These are phyloP conservation scores for Diaporthe citrichinensis DNA, from an alignment of 2,329 filamentous ascomycete species.

Conservation along the genomic window DNA sequence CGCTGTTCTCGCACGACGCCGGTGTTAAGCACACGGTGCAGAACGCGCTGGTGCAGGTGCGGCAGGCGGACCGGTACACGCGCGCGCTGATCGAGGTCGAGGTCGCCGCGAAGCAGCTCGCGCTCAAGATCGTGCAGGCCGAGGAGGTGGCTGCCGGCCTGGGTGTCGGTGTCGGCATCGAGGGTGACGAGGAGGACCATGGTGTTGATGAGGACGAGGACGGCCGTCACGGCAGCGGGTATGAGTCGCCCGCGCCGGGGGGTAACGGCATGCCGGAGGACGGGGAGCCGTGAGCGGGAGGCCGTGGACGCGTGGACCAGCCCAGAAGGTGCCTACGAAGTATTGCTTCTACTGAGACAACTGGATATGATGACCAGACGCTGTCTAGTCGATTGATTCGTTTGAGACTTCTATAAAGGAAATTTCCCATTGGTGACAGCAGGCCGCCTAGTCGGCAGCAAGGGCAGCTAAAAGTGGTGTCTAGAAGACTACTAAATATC, in stretches of 20 bases:
- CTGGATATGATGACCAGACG: too few relatives aligned
- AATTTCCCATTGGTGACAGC: neutral
- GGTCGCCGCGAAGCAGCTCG: slow-evolving; percentile 67
- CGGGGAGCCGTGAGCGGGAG: neutral
- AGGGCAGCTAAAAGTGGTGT: neutral
- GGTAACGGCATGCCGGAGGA: slow-evolving; percentile 31
- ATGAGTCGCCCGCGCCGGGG: slow-evolving; percentile 36
- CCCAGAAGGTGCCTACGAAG: neutral
- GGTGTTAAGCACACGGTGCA: slow-evolving; percentile 60
- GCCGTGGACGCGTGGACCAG: neutral
- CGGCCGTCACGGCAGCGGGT: slow-evolving; percentile 15
- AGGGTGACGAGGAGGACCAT: slow-evolving; percentile 36
- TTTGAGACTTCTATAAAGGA: too few relatives aligned
- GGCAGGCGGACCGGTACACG: slow-evolving; percentile 58
- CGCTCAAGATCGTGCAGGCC: slow-evolving; percentile 66
- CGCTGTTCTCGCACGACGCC: slow-evolving; percentile 50
- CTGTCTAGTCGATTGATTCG: neutral
- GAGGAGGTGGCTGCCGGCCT: slow-evolving; percentile 57
- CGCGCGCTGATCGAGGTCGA: slow-evolving; percentile 67
- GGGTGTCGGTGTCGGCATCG: slow-evolving; percentile 46
- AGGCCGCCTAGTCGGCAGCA: neutral
- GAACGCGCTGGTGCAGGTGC: slow-evolving; percentile 62
- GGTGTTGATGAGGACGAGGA: slow-evolving; percentile 4
- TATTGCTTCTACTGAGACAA: neutral
- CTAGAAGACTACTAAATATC: neutral